phyloP scores from a whole-genome alignment of 31 red algal genomes.

The Odonthalia washingtoniensis region DNA sequence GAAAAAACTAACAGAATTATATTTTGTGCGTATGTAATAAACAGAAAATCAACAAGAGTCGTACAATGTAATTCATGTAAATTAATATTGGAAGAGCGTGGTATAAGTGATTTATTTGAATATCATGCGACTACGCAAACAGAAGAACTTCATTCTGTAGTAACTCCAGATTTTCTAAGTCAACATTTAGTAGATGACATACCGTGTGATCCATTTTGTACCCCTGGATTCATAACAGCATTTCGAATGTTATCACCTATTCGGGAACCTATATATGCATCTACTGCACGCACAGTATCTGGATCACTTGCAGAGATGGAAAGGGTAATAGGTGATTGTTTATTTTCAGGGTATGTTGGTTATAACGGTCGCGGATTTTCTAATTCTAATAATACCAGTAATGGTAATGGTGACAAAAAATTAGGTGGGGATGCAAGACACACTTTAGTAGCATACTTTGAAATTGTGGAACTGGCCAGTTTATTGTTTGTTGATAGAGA shows the following conservation, averaged over 20 bases:
- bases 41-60: constrained; percentile 65
- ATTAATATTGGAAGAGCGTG: constrained; percentile 63
- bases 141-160: constrained; percentile 83
- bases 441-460: constrained; percentile 80
- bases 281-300: constrained; percentile 69
- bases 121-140: constrained; percentile 68
- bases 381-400: constrained; percentile 19
- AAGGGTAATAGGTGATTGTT: constrained; percentile 70
- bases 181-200: constrained; percentile 63
- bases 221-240: constrained; percentile 81
- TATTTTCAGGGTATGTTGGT: constrained; percentile 80
- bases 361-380: constrained; percentile 80
- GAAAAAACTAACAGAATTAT: neutral
- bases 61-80: constrained; percentile 70
- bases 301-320: constrained; percentile 86
- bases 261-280: constrained; percentile 79
- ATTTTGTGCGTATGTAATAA: neutral
- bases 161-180: constrained; percentile 68
- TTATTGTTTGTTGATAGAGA: constrained; percentile 70
- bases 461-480: constrained; percentile 78
- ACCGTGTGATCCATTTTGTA: constrained; percentile 75
- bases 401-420: constrained; percentile 47
- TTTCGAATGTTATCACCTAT: constrained; percentile 81
- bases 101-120: constrained; percentile 66
- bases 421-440: constrained; percentile 69